Base-by-base conservation (phyloP, 2,329 filamentous ascomycete species). In the Sordariomycetes sp. region DNA sequence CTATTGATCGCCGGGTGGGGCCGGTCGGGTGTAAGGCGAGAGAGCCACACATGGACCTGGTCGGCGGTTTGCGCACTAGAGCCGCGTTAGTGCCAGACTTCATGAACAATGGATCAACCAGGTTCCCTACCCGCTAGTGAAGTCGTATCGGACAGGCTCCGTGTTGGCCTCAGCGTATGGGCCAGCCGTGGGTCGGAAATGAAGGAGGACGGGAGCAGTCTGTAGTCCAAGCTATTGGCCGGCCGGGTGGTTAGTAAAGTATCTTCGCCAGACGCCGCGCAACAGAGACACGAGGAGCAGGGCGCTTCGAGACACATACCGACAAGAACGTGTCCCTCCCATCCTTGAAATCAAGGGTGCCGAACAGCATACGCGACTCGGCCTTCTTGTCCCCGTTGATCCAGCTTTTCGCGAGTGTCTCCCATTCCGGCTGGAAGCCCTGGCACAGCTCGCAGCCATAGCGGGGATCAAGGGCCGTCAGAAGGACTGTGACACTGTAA, bases 341-440 rank as follows among this genome's bases (percentile, higher is more conserved):
- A 64, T 95, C 85, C 48, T 78, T 70, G 68, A 99, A 99, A 71
- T 99, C 94, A 64, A 99, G 73, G 7, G 88, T 92, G 25, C 82
- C 86, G 72, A 92, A 95, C 52, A 97, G 69, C 62, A 95, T 65
- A 60, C 86, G 80, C 32, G 84, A 86, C 62, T 89, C 79, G 56
- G 78, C 86, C 59, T 81, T 75, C 74, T 86, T 89, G 70, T 95
- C 88, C 8, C 89, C 90, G 69, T 87, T 90, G 61, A 78, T 78
- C 94, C 94, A 99, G 72, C 88, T 94, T 70, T 84, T 88, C 57
- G 82, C 82, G 57, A 99, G 74, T 57, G 97, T 71, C 57, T 95
- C 88, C 87, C 90, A 99, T 72, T 99, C 94, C 1, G 91, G 87
- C 69, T 96, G 88, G 70, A 99, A 96, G 56, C 95, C 89, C 56